phyloP scores from a whole-genome alignment of 176 grass and related monocot species.

The Alopecurus myosuroides region DNA sequence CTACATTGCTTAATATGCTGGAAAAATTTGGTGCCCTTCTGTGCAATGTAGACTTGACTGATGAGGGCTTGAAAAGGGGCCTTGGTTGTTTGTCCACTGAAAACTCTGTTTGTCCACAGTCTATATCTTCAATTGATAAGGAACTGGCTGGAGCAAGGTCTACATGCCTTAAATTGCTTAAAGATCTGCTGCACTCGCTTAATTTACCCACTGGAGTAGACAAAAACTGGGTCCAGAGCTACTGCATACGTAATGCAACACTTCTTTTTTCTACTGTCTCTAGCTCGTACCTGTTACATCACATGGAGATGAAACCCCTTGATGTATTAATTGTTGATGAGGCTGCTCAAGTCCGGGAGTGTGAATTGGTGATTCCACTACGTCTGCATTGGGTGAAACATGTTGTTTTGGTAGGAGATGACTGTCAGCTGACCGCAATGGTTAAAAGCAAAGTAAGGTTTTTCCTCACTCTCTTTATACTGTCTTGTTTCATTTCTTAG shows the following conservation, averaged over 20 bases:
- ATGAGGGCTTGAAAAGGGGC: constrained; percentile 29
- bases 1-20: constrained; percentile 27
- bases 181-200: constrained; percentile 25
- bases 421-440: constrained; percentile 49
- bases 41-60: constrained; percentile 20
- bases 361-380: constrained; percentile 67
- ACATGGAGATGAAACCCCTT: constrained; percentile 31
- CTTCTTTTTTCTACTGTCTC: constrained; percentile 67
- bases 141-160: constrained; percentile 29
- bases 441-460: constrained; percentile 61
- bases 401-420: constrained; percentile 47
- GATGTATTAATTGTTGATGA: constrained; percentile 74
- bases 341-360: constrained; percentile 65
- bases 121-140: not conserved
- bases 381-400: constrained; percentile 46
- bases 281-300: constrained; percentile 59
- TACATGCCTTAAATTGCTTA: constrained; percentile 37
- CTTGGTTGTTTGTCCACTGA: constrained; percentile 13
- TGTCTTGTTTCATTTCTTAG: not conserved
- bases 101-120: not conserved
- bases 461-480: not conserved
- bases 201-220: constrained; percentile 12
- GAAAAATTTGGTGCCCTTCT: constrained; percentile 25
- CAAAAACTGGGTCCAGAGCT: constrained; percentile 33
- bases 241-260: constrained; percentile 54